Conservation (phyloP, 495 filamentous ascomycete genomes). For the Hyaloscypha bicolor region DNA sequence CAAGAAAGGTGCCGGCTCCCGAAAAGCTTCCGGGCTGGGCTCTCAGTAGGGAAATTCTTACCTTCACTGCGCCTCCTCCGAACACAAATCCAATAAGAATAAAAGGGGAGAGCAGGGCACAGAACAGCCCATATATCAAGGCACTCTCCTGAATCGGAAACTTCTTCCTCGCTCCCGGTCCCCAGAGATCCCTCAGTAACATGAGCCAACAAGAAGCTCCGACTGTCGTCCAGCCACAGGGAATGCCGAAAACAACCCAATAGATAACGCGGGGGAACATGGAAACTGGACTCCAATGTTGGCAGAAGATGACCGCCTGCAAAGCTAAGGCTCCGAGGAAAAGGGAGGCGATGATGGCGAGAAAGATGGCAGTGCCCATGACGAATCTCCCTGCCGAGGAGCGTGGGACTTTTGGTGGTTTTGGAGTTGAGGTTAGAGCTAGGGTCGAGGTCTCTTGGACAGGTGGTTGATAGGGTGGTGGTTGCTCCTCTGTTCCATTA, state of each 20-base stretch:
- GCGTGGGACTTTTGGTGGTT: neutral
- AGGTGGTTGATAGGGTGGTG: slow-evolving; percentile 2
- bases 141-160: neutral
- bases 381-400: neutral
- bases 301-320: slow-evolving; percentile 3
- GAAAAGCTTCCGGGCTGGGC: no score
- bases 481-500: neutral
- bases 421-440: neutral
- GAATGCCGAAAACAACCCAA: neutral
- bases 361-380: slow-evolving; percentile 2
- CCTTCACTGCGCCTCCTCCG: neutral
- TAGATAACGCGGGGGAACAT: neutral
- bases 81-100: neutral
- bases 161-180: slow-evolving; percentile 1
- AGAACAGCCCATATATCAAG: neutral
- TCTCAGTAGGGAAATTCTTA: no score
- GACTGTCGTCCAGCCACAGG: neutral
- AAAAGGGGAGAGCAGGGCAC: neutral
- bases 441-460: neutral
- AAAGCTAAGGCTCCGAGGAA: neutral
- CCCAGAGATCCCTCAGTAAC: slow-evolving; percentile 2
- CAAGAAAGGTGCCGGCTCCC: no score
- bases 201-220: slow-evolving; percentile 3
- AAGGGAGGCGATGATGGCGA: neutral
- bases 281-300: neutral